Evolutionary conservation across 2,329 filamentous ascomycete species (phyloP).

Genomic region (Berkeleyomyces rouxiae): DNA sequence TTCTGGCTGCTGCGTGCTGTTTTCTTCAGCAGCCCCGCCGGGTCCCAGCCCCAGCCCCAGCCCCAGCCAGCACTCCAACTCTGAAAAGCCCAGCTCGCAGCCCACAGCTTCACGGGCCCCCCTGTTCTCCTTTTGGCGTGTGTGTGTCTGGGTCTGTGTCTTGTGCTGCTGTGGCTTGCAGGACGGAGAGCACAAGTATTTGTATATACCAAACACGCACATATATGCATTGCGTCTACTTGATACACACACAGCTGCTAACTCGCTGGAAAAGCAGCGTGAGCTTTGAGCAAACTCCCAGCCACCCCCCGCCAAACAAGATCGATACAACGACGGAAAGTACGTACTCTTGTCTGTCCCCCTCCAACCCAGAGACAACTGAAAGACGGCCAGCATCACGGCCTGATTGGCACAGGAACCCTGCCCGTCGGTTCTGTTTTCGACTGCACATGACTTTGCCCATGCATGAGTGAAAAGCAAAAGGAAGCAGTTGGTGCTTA

Average conservation of each 20-base stretch:
- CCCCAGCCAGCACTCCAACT: neutral
- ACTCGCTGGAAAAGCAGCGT: no score
- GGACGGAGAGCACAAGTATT: no score
- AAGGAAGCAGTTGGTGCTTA: neutral
- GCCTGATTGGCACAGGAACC: slow-evolving; percentile 4
- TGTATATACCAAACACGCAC: no score
- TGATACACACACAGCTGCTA: no score
- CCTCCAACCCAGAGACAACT: neutral
- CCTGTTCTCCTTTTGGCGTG: no score
- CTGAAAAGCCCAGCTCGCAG: no score
- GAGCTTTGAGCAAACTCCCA: no score
- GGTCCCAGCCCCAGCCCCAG: neutral
- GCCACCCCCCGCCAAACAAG: neutral
- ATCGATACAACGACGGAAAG: neutral
- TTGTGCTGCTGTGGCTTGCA: no score
- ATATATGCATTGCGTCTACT: no score
- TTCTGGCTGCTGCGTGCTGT: neutral
- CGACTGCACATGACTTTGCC: neutral
- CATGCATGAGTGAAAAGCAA: neutral
- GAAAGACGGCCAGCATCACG: neutral
- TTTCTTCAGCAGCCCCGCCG: neutral
- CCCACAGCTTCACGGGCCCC: no score
- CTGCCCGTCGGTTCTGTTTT: neutral
- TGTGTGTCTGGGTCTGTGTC: no score
- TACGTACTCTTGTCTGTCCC: no score